Evolutionary conservation across 2,329 filamentous ascomycete genomes (phyloP), one percentile per base, ranked within the genome.

Genomic region (Taxawa tesnikishii): DNA sequence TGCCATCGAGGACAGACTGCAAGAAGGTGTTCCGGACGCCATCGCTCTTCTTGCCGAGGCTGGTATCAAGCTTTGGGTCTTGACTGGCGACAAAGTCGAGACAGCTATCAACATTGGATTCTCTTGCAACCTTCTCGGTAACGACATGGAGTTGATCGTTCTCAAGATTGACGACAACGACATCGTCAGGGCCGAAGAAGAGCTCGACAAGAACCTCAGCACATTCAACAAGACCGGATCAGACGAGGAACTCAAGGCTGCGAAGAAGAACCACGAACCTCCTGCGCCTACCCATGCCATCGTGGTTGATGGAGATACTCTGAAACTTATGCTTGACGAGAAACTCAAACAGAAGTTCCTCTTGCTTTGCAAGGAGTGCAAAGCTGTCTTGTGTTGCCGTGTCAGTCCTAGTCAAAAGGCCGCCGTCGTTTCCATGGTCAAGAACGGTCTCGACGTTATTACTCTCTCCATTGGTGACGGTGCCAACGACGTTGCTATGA

Each of bases 91-190:
- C 67, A 98, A 96, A 59, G 88, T 96, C 18, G 90, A 98, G 60
- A 98, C 90, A 15, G 90, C 92, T 36, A 98, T 98, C 74, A 98
- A 98, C 61, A 98, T 98, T 51, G 90, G 90, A 3, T 98, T 96
- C 59, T 98, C 92, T 8, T 98, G 92, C 65, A 98, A 98, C 47
- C 68, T 98, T 18, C 72, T 98, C 34, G 85, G 88, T 59, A 98
- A 94, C 56, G 83, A 94, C 44, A 94, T 98, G 90, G 90, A 98
- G 45, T 65, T 98, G 39, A 82, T 98, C 42, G 75, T 93, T 29
- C 68, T 98, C 45, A 92, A 92, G 51, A 70, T 90, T 17, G 73
- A 82, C 1, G 83, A 93, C 42, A 79, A 85, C 60, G 70, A 66
- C 36, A 45, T 79, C 7, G 63, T 66, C 9, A 62, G 65, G 21